Evolutionary conservation across 2,329 filamentous ascomycete genomes (phyloP).

Genomic region (Fusarium pseudograminearum): DNA sequence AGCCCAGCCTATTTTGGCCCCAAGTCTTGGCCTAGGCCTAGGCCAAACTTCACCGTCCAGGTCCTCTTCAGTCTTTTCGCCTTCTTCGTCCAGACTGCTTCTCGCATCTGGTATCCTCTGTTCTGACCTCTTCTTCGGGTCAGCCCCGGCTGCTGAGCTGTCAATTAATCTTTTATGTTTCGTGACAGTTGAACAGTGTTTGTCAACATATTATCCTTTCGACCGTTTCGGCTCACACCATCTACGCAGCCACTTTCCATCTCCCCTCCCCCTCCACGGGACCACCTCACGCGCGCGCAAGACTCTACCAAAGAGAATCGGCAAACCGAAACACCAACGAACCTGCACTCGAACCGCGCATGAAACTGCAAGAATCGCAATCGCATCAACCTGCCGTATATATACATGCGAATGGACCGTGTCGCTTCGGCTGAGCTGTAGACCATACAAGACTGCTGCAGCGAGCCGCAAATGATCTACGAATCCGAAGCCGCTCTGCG

Average conservation of each 20-base stretch:
- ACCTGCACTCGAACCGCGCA: constrained; percentile 25
- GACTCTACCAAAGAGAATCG: constrained; percentile 14
- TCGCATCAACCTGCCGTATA: constrained; percentile 32
- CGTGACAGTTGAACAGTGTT: constrained; percentile 11
- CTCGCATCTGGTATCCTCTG: constrained; percentile 31
- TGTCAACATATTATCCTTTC: constrained; percentile 21
- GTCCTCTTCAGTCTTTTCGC: constrained; percentile 41
- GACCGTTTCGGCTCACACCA: constrained; percentile 39
- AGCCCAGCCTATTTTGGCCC: constrained; percentile 45
- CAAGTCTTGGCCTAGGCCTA: constrained; percentile 41
- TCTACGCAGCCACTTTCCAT: constrained; percentile 37
- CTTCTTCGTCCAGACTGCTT: constrained; percentile 27
- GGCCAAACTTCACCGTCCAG: constrained; percentile 48
- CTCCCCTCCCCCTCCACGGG: constrained; percentile 38
- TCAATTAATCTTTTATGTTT: constrained; percentile 26
- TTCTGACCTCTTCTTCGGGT: constrained; percentile 22
- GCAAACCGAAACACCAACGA: constrained; percentile 27
- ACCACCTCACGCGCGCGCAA: constrained; percentile 35
- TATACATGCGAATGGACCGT: constrained; percentile 45
- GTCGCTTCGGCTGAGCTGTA: constrained; percentile 45
- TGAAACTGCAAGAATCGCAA: constrained; percentile 24
- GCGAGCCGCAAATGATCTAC: constrained; percentile 51
- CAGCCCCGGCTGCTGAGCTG: constrained; percentile 35
- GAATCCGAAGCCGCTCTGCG: constrained; percentile 49
- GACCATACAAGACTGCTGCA: constrained; percentile 45